Evolutionary conservation across 257 asterid species (phyloP).

Genomic region (Penstemon newberryi): DNA sequence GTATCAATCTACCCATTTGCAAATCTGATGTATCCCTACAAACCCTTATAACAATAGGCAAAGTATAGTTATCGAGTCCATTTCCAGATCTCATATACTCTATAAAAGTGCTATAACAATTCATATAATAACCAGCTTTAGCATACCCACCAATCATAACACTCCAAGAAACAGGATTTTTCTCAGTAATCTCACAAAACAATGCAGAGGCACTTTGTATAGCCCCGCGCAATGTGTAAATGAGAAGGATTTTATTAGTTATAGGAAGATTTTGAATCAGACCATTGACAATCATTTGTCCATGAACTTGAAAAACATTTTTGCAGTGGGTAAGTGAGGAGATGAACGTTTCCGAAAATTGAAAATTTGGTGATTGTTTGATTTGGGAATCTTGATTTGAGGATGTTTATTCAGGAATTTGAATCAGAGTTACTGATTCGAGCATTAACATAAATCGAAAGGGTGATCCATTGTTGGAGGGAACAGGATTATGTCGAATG

Average conservation of each 20-base stretch:
- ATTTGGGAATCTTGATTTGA: slow-evolving; percentile 14
- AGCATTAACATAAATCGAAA: slow-evolving; percentile 28
- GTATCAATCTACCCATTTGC: slow-evolving; percentile 50
- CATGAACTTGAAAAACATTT: slow-evolving; percentile 36
- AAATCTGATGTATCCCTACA: slow-evolving; percentile 42
- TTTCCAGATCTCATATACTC: slow-evolving; percentile 50
- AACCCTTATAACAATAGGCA: slow-evolving; percentile 53
- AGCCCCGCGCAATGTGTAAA: slow-evolving; percentile 35
- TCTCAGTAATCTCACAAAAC: slow-evolving; percentile 38
- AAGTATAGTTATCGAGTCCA: slow-evolving; percentile 45
- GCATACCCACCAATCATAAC: slow-evolving; percentile 60
- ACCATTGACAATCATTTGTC: slow-evolving; percentile 39
- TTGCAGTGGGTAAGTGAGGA: slow-evolving; percentile 31
- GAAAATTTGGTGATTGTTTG: slow-evolving; percentile 24
- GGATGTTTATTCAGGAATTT: slow-evolving; percentile 10
- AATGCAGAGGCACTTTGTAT: slow-evolving; percentile 38
- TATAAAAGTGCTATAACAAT: slow-evolving; percentile 45
- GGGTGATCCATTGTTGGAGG: slow-evolving; percentile 19
- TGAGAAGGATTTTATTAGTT: slow-evolving; percentile 43
- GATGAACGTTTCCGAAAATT: slow-evolving; percentile 19
- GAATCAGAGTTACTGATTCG: slow-evolving; percentile 22
- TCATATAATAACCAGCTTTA: slow-evolving; percentile 39
- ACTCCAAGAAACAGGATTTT: slow-evolving; percentile 57
- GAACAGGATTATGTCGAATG: slow-evolving; percentile 23
- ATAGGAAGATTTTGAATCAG: slow-evolving; percentile 30